Base-by-base conservation (phyloP, 1,284 basidiomycete genomes). In the Cryptococcus wingfieldii region DNA sequence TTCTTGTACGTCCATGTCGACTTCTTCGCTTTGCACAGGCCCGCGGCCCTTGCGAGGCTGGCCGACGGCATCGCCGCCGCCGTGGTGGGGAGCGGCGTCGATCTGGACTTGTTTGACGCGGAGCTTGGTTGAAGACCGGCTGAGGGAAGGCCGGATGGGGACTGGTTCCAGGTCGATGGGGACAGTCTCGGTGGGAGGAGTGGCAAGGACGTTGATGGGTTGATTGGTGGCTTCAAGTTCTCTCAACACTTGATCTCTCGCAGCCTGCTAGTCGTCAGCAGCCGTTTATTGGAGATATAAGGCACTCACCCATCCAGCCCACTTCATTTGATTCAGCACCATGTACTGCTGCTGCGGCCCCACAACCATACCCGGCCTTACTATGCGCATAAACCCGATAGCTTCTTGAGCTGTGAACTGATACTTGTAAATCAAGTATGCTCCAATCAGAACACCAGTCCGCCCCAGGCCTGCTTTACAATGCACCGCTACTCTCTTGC, bases 361-460 rank as follows among this genome's bases (percentile, higher is more conserved):
- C 38, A 98, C 94, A 14, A 98, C 94, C 73, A 92, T 93, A 2
- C 77, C 77, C 0, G 95, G 96, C 43, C 95, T 85, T 61, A 97
- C 87, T 63, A 99, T 89, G 23, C 96, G 87, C 96, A 98, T 98
- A 77, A 93, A 98, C 0, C 89, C 96, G 59, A 98, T 98, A 9
- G 88, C 94, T 78, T 99, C 96, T 55, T 87, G 86, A 0, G 95
- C 94, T n/a, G 92, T 92, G 72, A 99, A 99, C n/a, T 89, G 89
- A 70, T 98, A 94, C 79, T 96, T 97, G 89, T 96, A 99, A 64
- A 97, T 90, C 55, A 99, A 83, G 80, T 98, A 98, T 3, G 96
- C 96, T 79, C 93, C 93, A 60, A 98, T 95, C 59, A 98, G 80
- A 4, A 94, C 95, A 4, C 96, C 95, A 0, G 76, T 77, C 37